Percentiles rank a stretch among this genome's conserved stretches.
Evolutionary conservation across 1,284 basidiomycete species (phyloP).

Genomic region (Trichosporon faecale): DNA sequence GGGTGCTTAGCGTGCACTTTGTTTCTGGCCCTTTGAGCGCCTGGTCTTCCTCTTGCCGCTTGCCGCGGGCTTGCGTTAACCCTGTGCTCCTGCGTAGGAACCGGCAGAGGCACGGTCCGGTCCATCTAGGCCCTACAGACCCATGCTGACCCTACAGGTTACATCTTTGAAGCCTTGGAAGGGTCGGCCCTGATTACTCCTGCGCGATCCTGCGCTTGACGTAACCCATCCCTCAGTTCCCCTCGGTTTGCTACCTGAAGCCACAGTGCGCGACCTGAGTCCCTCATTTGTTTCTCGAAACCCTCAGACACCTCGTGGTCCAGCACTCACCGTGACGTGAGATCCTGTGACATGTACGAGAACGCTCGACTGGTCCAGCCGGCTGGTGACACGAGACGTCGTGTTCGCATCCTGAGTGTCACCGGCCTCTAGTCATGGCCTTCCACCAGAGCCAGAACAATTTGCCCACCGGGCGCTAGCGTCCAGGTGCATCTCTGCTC

Average conservation of each 20-base stretch:
- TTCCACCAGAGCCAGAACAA: too few relatives aligned
- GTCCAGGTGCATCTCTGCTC: too few relatives aligned
- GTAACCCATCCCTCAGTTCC: neutral
- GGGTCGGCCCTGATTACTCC: neutral
- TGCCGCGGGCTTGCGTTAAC: slow-evolving; percentile 1
- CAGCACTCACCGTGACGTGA: neutral
- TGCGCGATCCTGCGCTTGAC: neutral
- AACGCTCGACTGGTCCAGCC: neutral
- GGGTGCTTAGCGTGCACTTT: neutral
- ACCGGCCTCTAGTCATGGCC: neutral
- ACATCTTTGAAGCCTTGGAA: neutral
- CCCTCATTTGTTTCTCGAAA: neutral
- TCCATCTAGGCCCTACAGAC: neutral
- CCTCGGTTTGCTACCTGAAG: slow-evolving; percentile 3
- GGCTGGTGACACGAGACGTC: neutral
- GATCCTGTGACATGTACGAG: neutral
- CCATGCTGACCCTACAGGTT: neutral
- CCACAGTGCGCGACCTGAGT: neutral
- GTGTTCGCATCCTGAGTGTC: neutral
- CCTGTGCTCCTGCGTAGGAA: slow-evolving; percentile 5
- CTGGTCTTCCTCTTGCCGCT: neutral
- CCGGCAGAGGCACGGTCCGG: slow-evolving; percentile 9
- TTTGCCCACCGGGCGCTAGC: neutral
- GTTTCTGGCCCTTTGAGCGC: neutral
- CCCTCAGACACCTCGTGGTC: slow-evolving; percentile 3